A percentile compares a stretch with the other conserved stretches of the same genome.
Evolutionary conservation across 768 basidiomycete genomes (phyloP).

Genomic region (Xerocomellus amylosporus): DNA sequence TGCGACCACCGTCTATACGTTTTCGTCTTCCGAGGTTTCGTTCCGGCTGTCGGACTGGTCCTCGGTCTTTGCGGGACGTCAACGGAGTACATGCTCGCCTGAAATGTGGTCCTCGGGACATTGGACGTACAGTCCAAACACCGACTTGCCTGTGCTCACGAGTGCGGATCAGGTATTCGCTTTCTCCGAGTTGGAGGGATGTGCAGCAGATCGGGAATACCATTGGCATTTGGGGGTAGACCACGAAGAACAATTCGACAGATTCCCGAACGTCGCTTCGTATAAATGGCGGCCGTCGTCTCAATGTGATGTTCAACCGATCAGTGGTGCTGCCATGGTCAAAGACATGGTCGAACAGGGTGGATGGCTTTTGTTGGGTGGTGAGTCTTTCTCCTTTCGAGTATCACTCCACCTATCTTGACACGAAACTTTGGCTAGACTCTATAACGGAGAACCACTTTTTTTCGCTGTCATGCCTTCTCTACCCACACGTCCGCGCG

Average conservation of each 20-base stretch:
- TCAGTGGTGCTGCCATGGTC: conserved; percentile 45
- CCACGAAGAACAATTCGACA: conserved; percentile 43
- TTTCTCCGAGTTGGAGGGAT: conserved; percentile 59
- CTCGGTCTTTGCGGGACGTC: conserved; percentile 26
- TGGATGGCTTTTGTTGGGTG: conserved; percentile 67
- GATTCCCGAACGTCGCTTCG: conserved; percentile 52
- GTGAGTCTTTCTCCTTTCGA: conserved; percentile 33
- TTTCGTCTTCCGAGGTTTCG: conserved; percentile 22
- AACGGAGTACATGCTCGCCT: conserved; percentile 33
- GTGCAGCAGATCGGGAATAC: conserved; percentile 60
- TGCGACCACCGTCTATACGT: conserved; percentile 29
- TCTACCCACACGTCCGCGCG: conserved; percentile 65
- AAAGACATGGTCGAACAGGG: conserved; percentile 62
- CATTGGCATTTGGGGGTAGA: conserved; percentile 63
- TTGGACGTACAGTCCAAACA: conserved; percentile 43
- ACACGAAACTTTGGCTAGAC: conserved; percentile 37
- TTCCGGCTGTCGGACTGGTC: conserved; percentile 20
- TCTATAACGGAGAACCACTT: conserved; percentile 73
- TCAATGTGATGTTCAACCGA: conserved; percentile 41
- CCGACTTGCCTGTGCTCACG: conserved; percentile 36
- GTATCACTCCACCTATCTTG: background rate
- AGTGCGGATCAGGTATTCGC: conserved; percentile 42
- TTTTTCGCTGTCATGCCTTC: conserved; percentile 65
- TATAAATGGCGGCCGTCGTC: conserved; percentile 54
- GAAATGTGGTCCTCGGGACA: conserved; percentile 34